phyloP scores from a whole-genome alignment of 2,329 filamentous ascomycete species.

The Botrytis fragariae region DNA sequence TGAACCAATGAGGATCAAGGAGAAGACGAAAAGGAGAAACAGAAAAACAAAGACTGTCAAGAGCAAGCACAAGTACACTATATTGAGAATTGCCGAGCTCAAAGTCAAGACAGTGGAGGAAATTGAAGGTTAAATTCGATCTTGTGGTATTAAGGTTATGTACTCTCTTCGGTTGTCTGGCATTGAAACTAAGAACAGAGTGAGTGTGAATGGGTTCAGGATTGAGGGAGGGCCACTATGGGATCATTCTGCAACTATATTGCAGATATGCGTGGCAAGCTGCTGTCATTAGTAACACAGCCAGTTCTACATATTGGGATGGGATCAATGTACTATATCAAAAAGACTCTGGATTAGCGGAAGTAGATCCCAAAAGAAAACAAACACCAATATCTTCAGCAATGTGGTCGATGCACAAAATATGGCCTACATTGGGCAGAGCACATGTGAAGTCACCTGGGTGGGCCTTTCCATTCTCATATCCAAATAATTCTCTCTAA shows the following conservation, averaged over 20 bases:
- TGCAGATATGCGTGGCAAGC: not conserved
- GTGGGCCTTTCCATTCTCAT: constrained; percentile 1
- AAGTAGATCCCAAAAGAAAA: not conserved
- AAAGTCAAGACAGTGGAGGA: constrained; percentile 46
- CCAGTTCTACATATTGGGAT: constrained; percentile 2
- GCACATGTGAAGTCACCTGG: constrained; percentile 5
- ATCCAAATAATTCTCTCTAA: not conserved
- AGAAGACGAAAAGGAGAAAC: constrained; percentile 79
- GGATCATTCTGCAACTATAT: not conserved
- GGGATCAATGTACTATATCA: constrained; percentile 18
- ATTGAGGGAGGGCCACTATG: not conserved
- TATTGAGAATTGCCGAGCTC: constrained; percentile 80
- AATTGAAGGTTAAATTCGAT: constrained; percentile 35
- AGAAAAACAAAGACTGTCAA: constrained; percentile 70
- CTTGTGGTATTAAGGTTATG: not conserved
- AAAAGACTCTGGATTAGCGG: not conserved
- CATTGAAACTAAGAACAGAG: not conserved
- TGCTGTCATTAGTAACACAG: not conserved
- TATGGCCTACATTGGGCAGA: not conserved
- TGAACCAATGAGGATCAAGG: constrained; percentile 72
- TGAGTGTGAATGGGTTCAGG: not conserved
- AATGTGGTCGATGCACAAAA: not conserved
- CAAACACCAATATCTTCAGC: not conserved
- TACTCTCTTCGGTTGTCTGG: not conserved
- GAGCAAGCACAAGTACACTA: constrained; percentile 90